Conservation (phyloP, 176 grass and related monocot species). For the Zea mays region Zm-B73-REFERENCE-NAM-5.0 NC_050100.1:190547501-190548000, state of each 20-base stretch:
- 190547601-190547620: neutral
- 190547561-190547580: too few relatives aligned
- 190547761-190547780: too few relatives aligned
- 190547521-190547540: neutral
- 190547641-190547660: neutral
- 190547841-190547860: too few relatives aligned
- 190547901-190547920: neutral
- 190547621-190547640: neutral
- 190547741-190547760: too few relatives aligned
- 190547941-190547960: neutral
- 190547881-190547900: too few relatives aligned
- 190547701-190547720: neutral
- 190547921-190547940: neutral
- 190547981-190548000: neutral
- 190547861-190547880: too few relatives aligned
- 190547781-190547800: too few relatives aligned
- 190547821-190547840: too few relatives aligned
- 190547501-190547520: neutral
- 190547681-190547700: neutral
- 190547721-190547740: too few relatives aligned
- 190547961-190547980: constrained; percentile 18
- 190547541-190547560: too few relatives aligned
- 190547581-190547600: neutral
- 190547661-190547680: constrained; percentile 8
- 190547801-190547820: too few relatives aligned